phyloP scores from a whole-genome alignment of 1,284 basidiomycete species.

The Heimioporus punctisporus region DNA sequence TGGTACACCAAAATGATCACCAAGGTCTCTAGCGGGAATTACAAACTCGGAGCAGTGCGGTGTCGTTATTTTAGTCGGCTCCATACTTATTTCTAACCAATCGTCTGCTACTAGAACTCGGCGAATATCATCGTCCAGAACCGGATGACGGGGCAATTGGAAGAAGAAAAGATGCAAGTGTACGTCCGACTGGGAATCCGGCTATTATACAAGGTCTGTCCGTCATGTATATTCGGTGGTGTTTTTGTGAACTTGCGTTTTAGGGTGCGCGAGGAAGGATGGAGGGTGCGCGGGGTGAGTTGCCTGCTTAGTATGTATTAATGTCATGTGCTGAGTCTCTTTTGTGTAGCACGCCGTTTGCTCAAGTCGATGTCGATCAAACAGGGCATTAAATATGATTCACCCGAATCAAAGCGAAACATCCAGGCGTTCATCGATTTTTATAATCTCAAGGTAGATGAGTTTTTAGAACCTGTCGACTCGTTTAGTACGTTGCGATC shows the following conservation, averaged over 20 bases:
- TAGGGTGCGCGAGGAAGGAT: constrained; percentile 86
- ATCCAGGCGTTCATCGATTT: constrained; percentile 92
- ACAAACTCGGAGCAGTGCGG: constrained; percentile 88
- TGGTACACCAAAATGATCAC: constrained; percentile 92
- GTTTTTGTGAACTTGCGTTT: constrained; percentile 1
- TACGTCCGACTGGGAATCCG: constrained; percentile 95
- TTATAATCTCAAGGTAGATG: constrained; percentile 83
- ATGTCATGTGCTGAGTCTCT: background rate
- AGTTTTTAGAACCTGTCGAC: constrained; percentile 82
- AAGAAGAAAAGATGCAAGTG: constrained; percentile 99
- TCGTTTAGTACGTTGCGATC: constrained; percentile 69
- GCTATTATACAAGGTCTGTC: constrained; percentile 81
- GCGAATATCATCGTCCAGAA: constrained; percentile 98
- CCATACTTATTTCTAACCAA: background rate
- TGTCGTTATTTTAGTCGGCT: no score
- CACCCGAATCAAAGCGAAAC: constrained; percentile 81
- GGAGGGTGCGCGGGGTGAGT: constrained; percentile 85
- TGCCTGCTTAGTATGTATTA: background rate
- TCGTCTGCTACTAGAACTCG: constrained; percentile 62
- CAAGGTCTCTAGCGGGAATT: constrained; percentile 85
- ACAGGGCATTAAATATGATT: constrained; percentile 94
- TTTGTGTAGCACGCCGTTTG: constrained; percentile 50
- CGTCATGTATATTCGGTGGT: background rate
- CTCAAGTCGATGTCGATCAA: constrained; percentile 93
- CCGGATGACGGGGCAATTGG: constrained; percentile 85